Evolutionary conservation across 495 filamentous ascomycete genomes (phyloP), one percentile per base, ranked within the genome.

Genomic region (Neurospora sp.): DNA sequence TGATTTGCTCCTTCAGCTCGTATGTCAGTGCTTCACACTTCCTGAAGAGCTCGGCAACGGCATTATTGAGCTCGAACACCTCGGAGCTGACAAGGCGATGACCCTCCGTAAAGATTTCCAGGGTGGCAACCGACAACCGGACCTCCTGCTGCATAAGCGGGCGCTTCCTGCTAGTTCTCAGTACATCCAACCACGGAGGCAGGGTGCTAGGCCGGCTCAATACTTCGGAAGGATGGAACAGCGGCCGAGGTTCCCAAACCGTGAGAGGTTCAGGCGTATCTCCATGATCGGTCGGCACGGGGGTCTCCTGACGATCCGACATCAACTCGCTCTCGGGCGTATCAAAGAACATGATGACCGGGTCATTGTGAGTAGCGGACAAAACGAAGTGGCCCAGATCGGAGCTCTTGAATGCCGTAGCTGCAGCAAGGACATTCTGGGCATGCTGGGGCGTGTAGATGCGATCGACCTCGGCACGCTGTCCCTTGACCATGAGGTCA

Each of bases 311-410:
- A 39, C 74, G 78, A 18, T 79, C 78, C 60, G 74, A 80, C 18
- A 77, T 79, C 71, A 77, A 81, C 20, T 79, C 85, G n/a, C 82
- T 79, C 40, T 85, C 83, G 4, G 92, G 91, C 3, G 86, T 78
- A 72, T 95, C 93, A 77, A 96, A 89, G 42, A 87, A 84, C 6
- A 90, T 82, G 14, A 89, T 89, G 74, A 91, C 84, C 2, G 93
- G 90, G 71, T 89, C 85, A 38, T 87, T 86, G 31, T 87, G 82
- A 7, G 88, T 86, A n/a, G 88, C 86, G 0, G 94, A 94, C 44
- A 97, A 84, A 44, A 98, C 83, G 49, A 96, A 86, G 76, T 94
- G 92, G 71, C 93, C 94, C 62, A 96, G 83, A 75, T 94, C 91
- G 14, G 90, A 89, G 76, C 94, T 91, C 41, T 86, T 85, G 73